These are phyloP conservation scores for Yamadazyma scolyti DNA, from an alignment of 805 yeast species.

Conservation along the genomic window DNA sequence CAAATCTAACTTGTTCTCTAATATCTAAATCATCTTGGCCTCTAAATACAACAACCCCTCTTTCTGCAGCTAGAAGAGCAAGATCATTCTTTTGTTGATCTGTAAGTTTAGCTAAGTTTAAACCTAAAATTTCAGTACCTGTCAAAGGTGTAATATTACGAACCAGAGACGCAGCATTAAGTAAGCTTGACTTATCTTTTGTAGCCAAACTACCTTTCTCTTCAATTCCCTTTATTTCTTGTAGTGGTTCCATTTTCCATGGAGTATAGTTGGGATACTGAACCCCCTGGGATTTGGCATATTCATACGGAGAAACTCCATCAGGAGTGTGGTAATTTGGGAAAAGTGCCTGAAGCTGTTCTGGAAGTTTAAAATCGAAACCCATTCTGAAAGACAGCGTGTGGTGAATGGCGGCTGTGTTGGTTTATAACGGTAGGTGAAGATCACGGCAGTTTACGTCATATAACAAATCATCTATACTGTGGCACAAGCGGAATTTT, in stretches of 20 bases:
- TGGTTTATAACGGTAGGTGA: too few relatives aligned
- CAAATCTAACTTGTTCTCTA: constrained; percentile 31
- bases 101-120: constrained; percentile 23
- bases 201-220: constrained; percentile 1
- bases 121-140: constrained; percentile 24
- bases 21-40: constrained; percentile 33
- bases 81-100: constrained; percentile 26
- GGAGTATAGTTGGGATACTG: constrained; percentile 1
- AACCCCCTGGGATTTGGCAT: constrained; percentile 1
- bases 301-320: too few relatives aligned
- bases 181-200: constrained; percentile 1
- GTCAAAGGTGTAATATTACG: constrained; percentile 27
- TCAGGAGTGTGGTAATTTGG: too few relatives aligned
- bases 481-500: too few relatives aligned
- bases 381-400: too few relatives aligned
- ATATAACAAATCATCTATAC: too few relatives aligned
- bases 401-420: too few relatives aligned
- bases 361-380: too few relatives aligned
- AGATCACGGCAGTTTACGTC: too few relatives aligned
- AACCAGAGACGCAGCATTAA: too few relatives aligned
- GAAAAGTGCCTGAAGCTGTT: too few relatives aligned
- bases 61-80: constrained; percentile 24
- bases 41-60: constrained; percentile 30
- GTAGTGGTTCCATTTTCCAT: constrained; percentile 1
- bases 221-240: background rate